Conservation (phyloP, 179 eudicot species). For the Beta macrorhiza region DNA sequence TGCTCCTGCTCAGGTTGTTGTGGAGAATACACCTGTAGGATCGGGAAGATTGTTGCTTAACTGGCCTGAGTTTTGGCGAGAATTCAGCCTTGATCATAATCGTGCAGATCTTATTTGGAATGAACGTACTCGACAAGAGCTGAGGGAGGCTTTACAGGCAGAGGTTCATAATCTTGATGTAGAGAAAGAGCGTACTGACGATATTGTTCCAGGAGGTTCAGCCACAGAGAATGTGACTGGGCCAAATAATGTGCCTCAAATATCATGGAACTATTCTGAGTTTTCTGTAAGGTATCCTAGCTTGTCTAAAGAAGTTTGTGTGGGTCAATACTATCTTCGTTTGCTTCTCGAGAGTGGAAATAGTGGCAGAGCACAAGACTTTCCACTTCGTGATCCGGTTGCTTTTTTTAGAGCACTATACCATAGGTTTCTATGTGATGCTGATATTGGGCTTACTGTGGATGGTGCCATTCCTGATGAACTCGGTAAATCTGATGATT, state of each 20-base stretch:
- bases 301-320: constrained; percentile 98
- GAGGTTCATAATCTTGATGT: constrained; percentile 96
- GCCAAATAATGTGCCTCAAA: constrained; percentile 71
- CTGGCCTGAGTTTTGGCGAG: constrained; percentile 99
- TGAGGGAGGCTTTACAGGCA: constrained; percentile 85
- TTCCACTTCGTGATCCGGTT: constrained; percentile 94
- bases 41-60: constrained; percentile 93
- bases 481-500: constrained; percentile 97
- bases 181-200: constrained; percentile 94
- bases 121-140: constrained; percentile 96
- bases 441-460: constrained; percentile 92
- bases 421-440: constrained; percentile 96
- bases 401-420: constrained; percentile 97
- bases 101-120: constrained; percentile 99
- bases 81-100: constrained; percentile 93
- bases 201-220: constrained; percentile 78
- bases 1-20: constrained; percentile 97
- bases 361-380: constrained; percentile 82
- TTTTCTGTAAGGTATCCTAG: constrained; percentile 87
- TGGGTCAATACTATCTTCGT: constrained; percentile 96
- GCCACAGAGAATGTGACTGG: constrained; percentile 44
- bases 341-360: constrained; percentile 93
- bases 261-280: constrained; percentile 97
- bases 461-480: constrained; percentile 99
- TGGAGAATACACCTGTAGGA: constrained; percentile 87